These are phyloP conservation scores for Dillenia turbinata DNA, from an alignment of 164 flowering plant genomes.

Conservation along the genomic window DNA sequence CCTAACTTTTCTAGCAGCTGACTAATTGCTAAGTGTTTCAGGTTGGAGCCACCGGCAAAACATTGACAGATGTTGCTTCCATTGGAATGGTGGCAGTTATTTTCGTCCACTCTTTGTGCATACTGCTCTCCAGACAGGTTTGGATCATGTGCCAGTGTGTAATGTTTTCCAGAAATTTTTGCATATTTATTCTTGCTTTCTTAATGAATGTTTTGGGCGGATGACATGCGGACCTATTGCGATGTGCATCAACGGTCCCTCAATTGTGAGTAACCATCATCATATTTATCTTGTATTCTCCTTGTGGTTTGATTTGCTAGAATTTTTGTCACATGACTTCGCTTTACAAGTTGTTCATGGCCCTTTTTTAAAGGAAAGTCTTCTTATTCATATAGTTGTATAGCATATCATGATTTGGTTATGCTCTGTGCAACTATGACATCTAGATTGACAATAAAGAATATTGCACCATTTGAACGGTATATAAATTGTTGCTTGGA, in stretches of 20 bases:
- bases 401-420: too few species aligned
- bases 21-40: slow-evolving; percentile 16
- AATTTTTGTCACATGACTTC: too few species aligned
- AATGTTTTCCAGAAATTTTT: background rate
- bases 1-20: background rate
- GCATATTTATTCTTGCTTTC: background rate
- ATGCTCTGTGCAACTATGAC: too few species aligned
- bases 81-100: slow-evolving; percentile 95
- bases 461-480: too few species aligned
- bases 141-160: background rate
- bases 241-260: slow-evolving; percentile 75
- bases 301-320: too few species aligned
- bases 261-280: slow-evolving; percentile 64
- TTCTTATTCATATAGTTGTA: too few species aligned
- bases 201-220: slow-evolving; percentile 3
- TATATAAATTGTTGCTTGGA: too few species aligned
- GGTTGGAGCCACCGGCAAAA: slow-evolving; percentile 96
- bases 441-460: too few species aligned
- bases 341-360: too few species aligned
- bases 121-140: slow-evolving; percentile 96
- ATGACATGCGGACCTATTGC: slow-evolving; percentile 55
- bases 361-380: too few species aligned
- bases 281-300: too few species aligned
- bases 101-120: slow-evolving; percentile 97
- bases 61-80: slow-evolving; percentile 70